Conservation (phyloP, 306 rosid species). For the Hippophae gyantsensis region DNA sequence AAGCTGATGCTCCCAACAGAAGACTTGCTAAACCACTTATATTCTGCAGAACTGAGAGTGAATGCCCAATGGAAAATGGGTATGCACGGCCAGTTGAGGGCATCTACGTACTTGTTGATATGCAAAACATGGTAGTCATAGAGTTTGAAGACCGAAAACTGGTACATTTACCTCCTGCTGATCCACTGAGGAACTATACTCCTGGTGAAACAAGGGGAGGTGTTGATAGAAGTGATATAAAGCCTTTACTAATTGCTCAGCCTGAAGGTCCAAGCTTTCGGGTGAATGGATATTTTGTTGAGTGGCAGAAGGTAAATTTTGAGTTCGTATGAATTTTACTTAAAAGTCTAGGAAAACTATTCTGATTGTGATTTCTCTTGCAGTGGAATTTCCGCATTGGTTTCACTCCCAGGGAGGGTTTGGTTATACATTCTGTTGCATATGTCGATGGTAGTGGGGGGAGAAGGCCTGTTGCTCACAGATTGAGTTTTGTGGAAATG, state of each 20-base stretch:
- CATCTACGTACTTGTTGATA: constrained; percentile 65
- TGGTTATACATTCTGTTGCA: constrained; percentile 79
- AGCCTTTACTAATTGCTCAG: constrained; percentile 70
- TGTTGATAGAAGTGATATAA: constrained; percentile 79
- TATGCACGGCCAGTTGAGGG: constrained; percentile 96
- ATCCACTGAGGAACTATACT: constrained; percentile 89
- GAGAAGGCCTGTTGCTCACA: constrained; percentile 81
- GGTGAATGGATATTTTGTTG: constrained; percentile 63
- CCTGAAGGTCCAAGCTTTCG: constrained; percentile 97
- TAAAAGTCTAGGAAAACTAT: constrained; percentile 5
- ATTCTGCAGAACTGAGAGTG: constrained; percentile 87
- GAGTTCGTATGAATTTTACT: constrained; percentile 7
- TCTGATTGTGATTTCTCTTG: constrained; percentile 15
- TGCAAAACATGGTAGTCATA: constrained; percentile 83
- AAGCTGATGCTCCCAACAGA: constrained; percentile 69
- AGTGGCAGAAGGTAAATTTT: constrained; percentile 84
- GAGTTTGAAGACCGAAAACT: constrained; percentile 87
- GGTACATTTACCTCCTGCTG: constrained; percentile 90
- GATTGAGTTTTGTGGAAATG: constrained; percentile 88
- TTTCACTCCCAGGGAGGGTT: constrained; percentile 85
- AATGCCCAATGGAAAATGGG: constrained; percentile 95
- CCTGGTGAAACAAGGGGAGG: constrained; percentile 87
- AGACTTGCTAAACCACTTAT: constrained; percentile 88
- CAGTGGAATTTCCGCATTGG: constrained; percentile 96
- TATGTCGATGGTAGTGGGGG: constrained; percentile 89